These are phyloP conservation scores for Kwoniella sp. DNA, from an alignment of 768 basidiomycete species.

Conservation along the genomic window DNA sequence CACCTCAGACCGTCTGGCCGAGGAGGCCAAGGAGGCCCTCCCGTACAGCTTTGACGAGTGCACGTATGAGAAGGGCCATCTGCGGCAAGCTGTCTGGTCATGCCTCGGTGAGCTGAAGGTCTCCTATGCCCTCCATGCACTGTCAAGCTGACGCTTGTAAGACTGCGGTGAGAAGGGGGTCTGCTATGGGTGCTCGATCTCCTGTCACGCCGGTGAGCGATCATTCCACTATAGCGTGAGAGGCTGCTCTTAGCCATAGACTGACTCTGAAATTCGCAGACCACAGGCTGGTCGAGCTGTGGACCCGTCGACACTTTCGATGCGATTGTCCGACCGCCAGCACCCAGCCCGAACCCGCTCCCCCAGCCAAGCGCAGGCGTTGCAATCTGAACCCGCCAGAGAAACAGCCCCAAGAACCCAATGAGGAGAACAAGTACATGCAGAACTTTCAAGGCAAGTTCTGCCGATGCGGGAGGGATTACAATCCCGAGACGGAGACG, in stretches of 20 bases:
- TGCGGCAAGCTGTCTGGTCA: slow-evolving; percentile 44
- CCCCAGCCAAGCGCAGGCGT: slow-evolving; percentile 15
- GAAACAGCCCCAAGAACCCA: slow-evolving; percentile 29
- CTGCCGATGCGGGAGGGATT: slow-evolving; percentile 45
- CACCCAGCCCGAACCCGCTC: slow-evolving; percentile 7
- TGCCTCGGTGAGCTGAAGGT: slow-evolving; percentile 36
- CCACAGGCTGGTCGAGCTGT: slow-evolving; percentile 47
- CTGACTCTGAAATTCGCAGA: slow-evolving; percentile 30
- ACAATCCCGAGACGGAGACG: slow-evolving; percentile 45
- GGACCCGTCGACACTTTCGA: slow-evolving; percentile 38
- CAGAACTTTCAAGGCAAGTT: slow-evolving; percentile 44
- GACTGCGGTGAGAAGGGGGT: slow-evolving; percentile 46
- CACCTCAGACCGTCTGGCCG: slow-evolving; percentile 31
- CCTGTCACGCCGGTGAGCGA: slow-evolving; percentile 45
- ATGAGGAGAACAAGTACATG: slow-evolving; percentile 38
- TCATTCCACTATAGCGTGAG: neutral
- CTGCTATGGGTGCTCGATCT: slow-evolving; percentile 49
- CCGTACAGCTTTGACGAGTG: slow-evolving; percentile 46
- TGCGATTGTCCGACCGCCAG: slow-evolving; percentile 47
- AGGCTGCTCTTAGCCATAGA: slow-evolving; percentile 2
- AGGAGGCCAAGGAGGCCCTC: slow-evolving; percentile 44
- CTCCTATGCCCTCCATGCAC: neutral
- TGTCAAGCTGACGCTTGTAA: slow-evolving; percentile 13
- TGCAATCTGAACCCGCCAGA: slow-evolving; percentile 33
- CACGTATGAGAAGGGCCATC: slow-evolving; percentile 38